Evolutionary conservation across 2,329 filamentous ascomycete species (phyloP).

Genomic region (Nemania bipapillata): DNA sequence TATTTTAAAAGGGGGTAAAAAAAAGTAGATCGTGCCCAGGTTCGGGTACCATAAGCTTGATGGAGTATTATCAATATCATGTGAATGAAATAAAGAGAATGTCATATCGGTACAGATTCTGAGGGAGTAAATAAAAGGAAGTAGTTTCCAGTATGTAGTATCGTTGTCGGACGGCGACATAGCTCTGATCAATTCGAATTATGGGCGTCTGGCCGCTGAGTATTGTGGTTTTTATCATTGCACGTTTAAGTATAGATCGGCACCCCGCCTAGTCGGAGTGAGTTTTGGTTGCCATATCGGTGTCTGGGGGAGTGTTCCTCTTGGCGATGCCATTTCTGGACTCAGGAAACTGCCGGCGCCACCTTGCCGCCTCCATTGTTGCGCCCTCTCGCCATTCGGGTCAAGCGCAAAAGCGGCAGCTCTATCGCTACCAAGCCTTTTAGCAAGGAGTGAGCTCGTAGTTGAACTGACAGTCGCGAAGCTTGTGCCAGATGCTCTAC

Average conservation of each 20-base stretch:
- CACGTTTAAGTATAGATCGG: conserved; percentile 71
- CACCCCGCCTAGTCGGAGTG: conserved; percentile 73
- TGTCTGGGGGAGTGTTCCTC: conserved; percentile 55
- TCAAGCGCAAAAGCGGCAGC: conserved; percentile 60
- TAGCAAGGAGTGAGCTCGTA: conserved; percentile 62
- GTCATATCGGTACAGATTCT: conserved; percentile 16
- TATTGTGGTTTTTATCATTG: conserved; percentile 51
- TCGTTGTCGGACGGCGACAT: background rate
- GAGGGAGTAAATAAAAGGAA: background rate
- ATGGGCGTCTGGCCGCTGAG: background rate
- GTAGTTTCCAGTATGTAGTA: background rate
- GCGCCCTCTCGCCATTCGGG: conserved; percentile 43
- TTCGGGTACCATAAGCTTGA: background rate
- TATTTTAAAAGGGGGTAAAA: conserved; percentile 13
- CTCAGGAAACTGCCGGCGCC: conserved; percentile 38
- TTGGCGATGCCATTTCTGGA: conserved; percentile 43
- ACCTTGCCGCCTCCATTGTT: conserved; percentile 45
- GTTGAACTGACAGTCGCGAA: conserved; percentile 48
- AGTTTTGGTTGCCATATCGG: conserved; percentile 72
- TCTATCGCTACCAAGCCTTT: conserved; percentile 62
- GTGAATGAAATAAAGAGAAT: conserved; percentile 7
- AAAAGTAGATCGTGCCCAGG: background rate
- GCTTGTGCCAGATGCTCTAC: conserved; percentile 45
- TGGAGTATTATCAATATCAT: conserved; percentile 25
- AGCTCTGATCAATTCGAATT: background rate